phyloP scores from a whole-genome alignment of 495 filamentous ascomycete species.

The Neurospora africana region DNA sequence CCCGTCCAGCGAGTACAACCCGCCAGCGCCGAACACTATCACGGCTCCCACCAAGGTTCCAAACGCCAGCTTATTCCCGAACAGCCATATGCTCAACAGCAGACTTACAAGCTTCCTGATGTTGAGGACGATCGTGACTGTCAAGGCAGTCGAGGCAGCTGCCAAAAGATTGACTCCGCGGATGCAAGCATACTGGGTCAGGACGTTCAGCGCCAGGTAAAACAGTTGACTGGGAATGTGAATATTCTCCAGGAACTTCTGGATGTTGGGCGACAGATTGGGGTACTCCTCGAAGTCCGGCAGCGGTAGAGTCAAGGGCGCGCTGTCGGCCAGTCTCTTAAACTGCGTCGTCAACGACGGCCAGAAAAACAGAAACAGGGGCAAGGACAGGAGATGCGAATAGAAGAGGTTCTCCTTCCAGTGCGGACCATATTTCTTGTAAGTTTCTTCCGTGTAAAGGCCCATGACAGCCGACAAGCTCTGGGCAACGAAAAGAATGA shows the following conservation, averaged over 20 bases:
- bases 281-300: conserved; percentile 19
- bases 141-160: conserved; percentile 76
- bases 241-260: conserved; percentile 26
- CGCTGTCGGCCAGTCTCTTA: conserved; percentile 36
- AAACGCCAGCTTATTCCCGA: conserved; percentile 67
- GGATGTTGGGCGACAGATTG: conserved; percentile 15
- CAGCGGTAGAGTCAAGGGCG: conserved; percentile 32
- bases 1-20: conserved; percentile 73
- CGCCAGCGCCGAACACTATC: conserved; percentile 81
- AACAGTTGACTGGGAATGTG: conserved; percentile 59
- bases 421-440: conserved; percentile 71
- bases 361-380: conserved; percentile 49
- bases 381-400: conserved; percentile 68
- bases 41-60: conserved; percentile 71
- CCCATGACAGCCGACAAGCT: conserved; percentile 88
- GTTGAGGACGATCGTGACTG: conserved; percentile 92
- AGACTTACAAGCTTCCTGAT: conserved; percentile 90
- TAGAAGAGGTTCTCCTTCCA: conserved; percentile 98
- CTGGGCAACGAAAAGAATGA: conserved; percentile 79
- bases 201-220: conserved; percentile 65
- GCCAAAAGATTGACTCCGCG: conserved; percentile 87
- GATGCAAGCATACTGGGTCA: conserved; percentile 92
- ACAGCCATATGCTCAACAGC: conserved; percentile 81
- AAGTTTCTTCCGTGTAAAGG: conserved; percentile 84
- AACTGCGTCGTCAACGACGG: conserved; percentile 42